Base-by-base conservation (phyloP, 2,329 filamentous ascomycete genomes). In the Nemania sp. region DNA sequence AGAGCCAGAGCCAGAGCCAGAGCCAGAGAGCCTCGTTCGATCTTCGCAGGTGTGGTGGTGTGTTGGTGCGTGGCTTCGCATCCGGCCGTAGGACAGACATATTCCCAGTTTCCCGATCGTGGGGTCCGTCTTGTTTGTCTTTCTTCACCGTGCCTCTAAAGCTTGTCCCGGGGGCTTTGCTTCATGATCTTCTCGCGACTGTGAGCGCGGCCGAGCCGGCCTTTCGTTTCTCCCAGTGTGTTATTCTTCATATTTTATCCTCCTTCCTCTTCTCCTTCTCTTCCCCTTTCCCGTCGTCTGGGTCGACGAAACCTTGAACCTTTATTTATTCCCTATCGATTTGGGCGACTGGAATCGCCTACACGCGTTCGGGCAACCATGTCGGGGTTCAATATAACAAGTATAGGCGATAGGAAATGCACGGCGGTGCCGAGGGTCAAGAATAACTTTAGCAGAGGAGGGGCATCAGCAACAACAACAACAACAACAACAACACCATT, bases 401-500 rank as follows among this genome's bases (percentile, higher is more conserved):
- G 73, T 50, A 75, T 84, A 56, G 72, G 78, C 59, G 81, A 81
- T 53, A 80, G 77, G 71, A 78, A 78, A 72, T 85, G 83, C 75
- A 85, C 83, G 68, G 82, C 80, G 62, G 75, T 84, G 65, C 82
- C 81, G 49, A 80, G 71, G 42, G 58, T 59, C 65, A 58, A 21
- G 54, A 11, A 39, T 12, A 13, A 39, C 3, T 5, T 11, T 4
- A 29, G 25, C 25, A 29, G 35, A 11, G 35, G 35, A 12, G 35
- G 35, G 15, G 35, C 43, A 46, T 25, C 52, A 25, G 48, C 55
- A 49, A 47, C 64, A 9, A 59, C 54, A 25, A 48, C 59, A 37
- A 25, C 51, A 15, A 50, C 57, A n/a, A 47, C 57, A 7, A 55
- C 67, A 4, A 51, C 51, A 12, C 60, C 58, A 6, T 51, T 62